Conservation (phyloP, 2,329 filamentous ascomycete species). For the Colletotrichum musicola region DNA sequence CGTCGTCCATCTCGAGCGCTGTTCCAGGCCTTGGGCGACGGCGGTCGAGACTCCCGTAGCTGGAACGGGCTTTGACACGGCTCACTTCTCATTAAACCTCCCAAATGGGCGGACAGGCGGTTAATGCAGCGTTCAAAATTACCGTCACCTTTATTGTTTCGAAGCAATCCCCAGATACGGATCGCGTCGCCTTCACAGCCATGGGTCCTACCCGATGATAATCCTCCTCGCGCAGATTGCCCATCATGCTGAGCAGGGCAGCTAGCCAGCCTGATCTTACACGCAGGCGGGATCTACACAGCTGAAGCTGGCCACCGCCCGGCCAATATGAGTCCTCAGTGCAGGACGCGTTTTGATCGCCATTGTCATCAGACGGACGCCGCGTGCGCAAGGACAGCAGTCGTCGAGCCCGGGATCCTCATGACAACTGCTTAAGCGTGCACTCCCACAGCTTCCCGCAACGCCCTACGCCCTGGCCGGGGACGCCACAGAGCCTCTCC, state of each 20-base stretch:
- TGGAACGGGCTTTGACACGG: conserved; percentile 26
- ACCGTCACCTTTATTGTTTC: conserved; percentile 6
- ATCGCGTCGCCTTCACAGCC: neutral
- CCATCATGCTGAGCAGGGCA: neutral
- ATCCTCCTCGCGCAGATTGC: neutral
- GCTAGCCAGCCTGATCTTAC: conserved; percentile 10
- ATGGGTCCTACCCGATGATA: conserved; percentile 1
- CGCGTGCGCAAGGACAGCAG: conserved; percentile 5
- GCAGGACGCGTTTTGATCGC: conserved; percentile 14
- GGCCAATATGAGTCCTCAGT: conserved; percentile 12
- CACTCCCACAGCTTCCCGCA: neutral
- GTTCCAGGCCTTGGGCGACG: conserved; percentile 12
- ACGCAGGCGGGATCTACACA: conserved; percentile 1
- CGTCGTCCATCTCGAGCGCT: neutral
- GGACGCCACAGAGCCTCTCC: conserved; percentile 19
- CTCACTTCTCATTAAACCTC: conserved; percentile 28
- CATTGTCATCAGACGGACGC: conserved; percentile 23
- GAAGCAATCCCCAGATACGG: neutral
- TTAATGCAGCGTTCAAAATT: conserved; percentile 16
- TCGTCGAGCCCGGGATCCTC: neutral
- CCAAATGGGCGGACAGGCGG: neutral
- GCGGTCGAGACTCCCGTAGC: conserved; percentile 21
- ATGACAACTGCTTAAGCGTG: neutral
- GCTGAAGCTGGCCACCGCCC: conserved; percentile 13
- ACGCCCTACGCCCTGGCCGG: neutral